Evolutionary conservation across 176 grass and related monocot species (phyloP).

Genomic region (Avena sativa): DNA sequence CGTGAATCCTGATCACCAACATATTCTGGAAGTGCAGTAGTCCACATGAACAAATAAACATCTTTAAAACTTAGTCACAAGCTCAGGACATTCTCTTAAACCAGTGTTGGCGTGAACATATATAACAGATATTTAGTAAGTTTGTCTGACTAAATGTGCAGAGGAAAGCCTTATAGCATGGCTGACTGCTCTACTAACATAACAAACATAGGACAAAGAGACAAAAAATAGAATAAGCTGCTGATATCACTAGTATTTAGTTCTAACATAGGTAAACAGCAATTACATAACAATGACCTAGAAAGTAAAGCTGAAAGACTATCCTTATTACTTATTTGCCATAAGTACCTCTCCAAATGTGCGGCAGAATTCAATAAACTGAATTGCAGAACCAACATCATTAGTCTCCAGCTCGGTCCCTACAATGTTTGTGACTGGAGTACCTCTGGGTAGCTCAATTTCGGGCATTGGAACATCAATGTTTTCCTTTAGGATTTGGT

Average conservation of each 20-base stretch:
- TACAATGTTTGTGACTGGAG: slow-evolving; percentile 46
- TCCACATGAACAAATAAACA: slow-evolving; percentile 3
- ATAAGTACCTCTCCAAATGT: slow-evolving; percentile 74
- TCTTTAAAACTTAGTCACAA: background rate
- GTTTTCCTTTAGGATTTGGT: slow-evolving; percentile 4
- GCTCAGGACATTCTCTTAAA: background rate
- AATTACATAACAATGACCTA: background rate
- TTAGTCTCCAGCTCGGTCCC: slow-evolving; percentile 52
- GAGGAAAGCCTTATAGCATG: background rate
- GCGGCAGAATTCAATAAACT: slow-evolving; percentile 79
- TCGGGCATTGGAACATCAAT: slow-evolving; percentile 26
- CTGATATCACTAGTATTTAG: background rate
- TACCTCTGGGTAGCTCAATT: slow-evolving; percentile 61
- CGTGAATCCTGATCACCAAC: background rate
- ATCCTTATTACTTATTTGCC: slow-evolving; percentile 16
- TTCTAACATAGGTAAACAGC: slow-evolving; percentile 8
- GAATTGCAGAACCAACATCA: slow-evolving; percentile 69
- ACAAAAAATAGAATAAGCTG: background rate
- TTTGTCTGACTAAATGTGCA: background rate
- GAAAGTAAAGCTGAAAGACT: slow-evolving; percentile 18
- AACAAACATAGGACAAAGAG: slow-evolving; percentile 1
- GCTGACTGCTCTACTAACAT: background rate
- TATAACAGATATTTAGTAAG: background rate
- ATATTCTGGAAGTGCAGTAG: background rate
- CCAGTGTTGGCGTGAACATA: background rate